Percentiles rank a stretch among this genome's conserved stretches.
Conservation (phyloP, 192 early-diverging fungal genomes). For the Gamsiella multidivaricata region DNA sequence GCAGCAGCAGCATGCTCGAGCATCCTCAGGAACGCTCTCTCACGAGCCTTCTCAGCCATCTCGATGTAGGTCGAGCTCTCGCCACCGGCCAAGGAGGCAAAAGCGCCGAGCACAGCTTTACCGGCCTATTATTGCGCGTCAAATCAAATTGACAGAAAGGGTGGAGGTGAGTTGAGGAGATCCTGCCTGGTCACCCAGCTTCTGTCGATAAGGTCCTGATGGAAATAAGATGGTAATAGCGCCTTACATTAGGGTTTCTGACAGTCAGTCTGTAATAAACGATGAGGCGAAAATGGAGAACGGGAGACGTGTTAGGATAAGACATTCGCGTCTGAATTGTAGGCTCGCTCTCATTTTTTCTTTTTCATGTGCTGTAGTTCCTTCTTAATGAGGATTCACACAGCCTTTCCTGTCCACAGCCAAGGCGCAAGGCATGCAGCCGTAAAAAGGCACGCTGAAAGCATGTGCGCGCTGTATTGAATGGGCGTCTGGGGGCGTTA, state of each 20-base stretch:
- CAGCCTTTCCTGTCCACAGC: too few species aligned
- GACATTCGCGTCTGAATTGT: too few species aligned
- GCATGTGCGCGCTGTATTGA: too few species aligned
- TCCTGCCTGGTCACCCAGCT: too few species aligned
- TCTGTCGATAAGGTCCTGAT: background rate
- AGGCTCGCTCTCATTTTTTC: background rate
- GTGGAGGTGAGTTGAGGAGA: background rate
- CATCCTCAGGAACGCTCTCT: slow-evolving; percentile 34
- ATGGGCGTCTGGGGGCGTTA: too few species aligned
- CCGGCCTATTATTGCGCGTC: slow-evolving; percentile 32
- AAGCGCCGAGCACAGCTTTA: slow-evolving; percentile 27
- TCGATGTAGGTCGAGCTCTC: slow-evolving; percentile 46
- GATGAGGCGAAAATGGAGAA: background rate
- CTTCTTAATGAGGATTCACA: too few species aligned
- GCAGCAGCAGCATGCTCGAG: slow-evolving; percentile 40
- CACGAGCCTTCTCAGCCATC: slow-evolving; percentile 48
- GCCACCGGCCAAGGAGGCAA: slow-evolving; percentile 26
- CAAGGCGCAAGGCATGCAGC: too few species aligned
- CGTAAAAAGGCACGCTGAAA: too few species aligned
- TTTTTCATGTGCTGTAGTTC: too few species aligned
- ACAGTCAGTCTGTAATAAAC: slow-evolving; percentile 23
- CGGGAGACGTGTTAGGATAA: background rate
- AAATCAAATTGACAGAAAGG: background rate
- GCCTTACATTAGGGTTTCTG: slow-evolving; percentile 47
- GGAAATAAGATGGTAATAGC: too few species aligned